Percentiles rank a stretch among this genome's conserved stretches.
These are phyloP conservation scores for Chrysochromulina parva DNA, from an alignment of 78 protist genomes.

Conservation along the genomic window DNA sequence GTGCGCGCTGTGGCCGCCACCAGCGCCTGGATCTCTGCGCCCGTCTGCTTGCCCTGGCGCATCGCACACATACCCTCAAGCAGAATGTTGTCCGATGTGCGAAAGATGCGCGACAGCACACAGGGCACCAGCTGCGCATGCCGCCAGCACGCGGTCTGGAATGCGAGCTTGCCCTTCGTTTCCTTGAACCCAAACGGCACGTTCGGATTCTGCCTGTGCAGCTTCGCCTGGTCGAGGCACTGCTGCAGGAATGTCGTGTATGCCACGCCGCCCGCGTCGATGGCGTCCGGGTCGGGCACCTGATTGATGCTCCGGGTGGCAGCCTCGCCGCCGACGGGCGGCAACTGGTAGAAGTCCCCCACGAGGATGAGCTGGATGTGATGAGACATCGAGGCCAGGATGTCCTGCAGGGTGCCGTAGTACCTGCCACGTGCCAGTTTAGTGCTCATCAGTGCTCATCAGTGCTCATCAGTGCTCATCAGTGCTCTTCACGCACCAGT, in stretches of 20 bases:
- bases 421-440: too few species aligned
- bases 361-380: slow-evolving; percentile 69
- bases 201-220: not conserved
- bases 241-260: not conserved
- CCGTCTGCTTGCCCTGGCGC: not conserved
- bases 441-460: too few species aligned
- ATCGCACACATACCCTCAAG: not conserved
- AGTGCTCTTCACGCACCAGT: slow-evolving; percentile 43
- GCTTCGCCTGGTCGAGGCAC: not conserved
- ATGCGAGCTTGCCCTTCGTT: slow-evolving; percentile 10
- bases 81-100: not conserved
- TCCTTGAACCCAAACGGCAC: slow-evolving; percentile 12
- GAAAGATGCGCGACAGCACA: not conserved
- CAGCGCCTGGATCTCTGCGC: not conserved
- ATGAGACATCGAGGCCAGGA: slow-evolving; percentile 10
- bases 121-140: not conserved
- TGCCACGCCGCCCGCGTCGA: not conserved
- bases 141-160: slow-evolving; percentile 18
- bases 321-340: slow-evolving; percentile 69
- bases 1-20: not conserved
- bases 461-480: too few species aligned
- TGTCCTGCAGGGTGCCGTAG: too few species aligned
- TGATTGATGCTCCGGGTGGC: not conserved
- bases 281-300: not conserved
- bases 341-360: slow-evolving; percentile 89